These are phyloP conservation scores for Botrytis porri DNA, from an alignment of 2,329 filamentous ascomycete species.

Conservation along the genomic window DNA sequence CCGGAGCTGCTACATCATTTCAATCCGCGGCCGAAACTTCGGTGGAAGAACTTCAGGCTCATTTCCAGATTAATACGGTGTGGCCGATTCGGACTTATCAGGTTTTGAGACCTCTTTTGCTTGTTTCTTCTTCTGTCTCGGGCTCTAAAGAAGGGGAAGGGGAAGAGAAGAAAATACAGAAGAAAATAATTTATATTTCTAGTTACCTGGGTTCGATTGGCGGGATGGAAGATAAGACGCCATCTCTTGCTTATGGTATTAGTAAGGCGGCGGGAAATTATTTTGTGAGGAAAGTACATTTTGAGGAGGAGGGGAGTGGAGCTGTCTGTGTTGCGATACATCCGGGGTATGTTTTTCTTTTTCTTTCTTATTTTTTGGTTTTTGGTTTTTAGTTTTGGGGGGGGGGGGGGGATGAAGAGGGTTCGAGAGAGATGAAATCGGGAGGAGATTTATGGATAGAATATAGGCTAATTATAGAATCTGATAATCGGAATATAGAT, in stretches of 20 bases:
- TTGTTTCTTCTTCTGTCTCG: slow-evolving; percentile 4
- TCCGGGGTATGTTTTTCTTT: slow-evolving; percentile 31
- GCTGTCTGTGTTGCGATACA: slow-evolving; percentile 38
- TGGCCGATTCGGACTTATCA: slow-evolving; percentile 46
- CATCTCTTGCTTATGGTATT: slow-evolving; percentile 42
- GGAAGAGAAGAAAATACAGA: slow-evolving; percentile 25
- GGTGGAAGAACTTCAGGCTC: slow-evolving; percentile 4
- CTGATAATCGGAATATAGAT: slow-evolving; percentile 24
- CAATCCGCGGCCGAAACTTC: too few relatives aligned
- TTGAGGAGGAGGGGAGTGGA: slow-evolving; percentile 37
- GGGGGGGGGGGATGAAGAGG: too few relatives aligned
- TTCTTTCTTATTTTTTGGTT: background rate
- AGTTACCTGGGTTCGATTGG: slow-evolving; percentile 32
- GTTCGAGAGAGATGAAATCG: background rate
- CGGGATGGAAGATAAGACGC: slow-evolving; percentile 22
- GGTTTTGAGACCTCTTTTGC: slow-evolving; percentile 42
- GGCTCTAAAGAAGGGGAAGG: rapidly evolving
- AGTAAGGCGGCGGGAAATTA: slow-evolving; percentile 44
- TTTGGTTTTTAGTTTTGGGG: too few relatives aligned
- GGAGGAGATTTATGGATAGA: background rate
- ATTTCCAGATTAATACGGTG: slow-evolving; percentile 46
- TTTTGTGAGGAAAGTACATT: slow-evolving; percentile 40
- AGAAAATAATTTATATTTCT: slow-evolving; percentile 43
- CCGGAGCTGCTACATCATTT: slow-evolving; percentile 42
- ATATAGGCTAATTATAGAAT: background rate